These are phyloP conservation scores for Polyplosphaeria fusca DNA, from an alignment of 495 filamentous ascomycete genomes.

Conservation along the genomic window DNA sequence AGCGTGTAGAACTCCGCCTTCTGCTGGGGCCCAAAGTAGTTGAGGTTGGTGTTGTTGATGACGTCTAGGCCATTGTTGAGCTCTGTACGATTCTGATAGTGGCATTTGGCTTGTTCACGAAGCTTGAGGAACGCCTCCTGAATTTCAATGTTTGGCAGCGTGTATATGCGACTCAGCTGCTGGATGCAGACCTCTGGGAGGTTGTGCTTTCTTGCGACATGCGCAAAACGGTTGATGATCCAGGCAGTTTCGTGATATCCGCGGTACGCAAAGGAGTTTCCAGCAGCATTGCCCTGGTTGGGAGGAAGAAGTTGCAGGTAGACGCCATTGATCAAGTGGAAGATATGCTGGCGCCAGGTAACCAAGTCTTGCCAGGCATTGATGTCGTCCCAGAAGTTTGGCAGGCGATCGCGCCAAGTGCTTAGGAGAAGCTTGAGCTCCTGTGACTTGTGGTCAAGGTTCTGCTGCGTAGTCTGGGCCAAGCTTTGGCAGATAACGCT, in stretches of 20 bases:
- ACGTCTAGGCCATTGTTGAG: conserved; percentile 91
- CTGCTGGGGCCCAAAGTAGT: conserved; percentile 92
- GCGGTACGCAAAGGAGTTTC: conserved; percentile 91
- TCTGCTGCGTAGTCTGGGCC: conserved; percentile 72
- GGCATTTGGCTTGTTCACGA: conserved; percentile 94
- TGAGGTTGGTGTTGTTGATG: conserved; percentile 98
- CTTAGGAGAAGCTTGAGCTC: conserved; percentile 92
- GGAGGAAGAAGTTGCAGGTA: conserved; percentile 84
- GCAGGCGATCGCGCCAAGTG: conserved; percentile 92
- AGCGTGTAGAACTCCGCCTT: conserved; percentile 99
- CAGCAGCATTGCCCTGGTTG: conserved; percentile 70
- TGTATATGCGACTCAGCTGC: conserved; percentile 96
- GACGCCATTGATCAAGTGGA: conserved; percentile 90
- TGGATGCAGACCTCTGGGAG: conserved; percentile 95
- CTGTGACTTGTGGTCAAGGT: conserved; percentile 89
- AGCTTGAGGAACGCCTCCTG: conserved; percentile 98
- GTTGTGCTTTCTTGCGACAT: conserved; percentile 95
- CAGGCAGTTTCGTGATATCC: conserved; percentile 98
- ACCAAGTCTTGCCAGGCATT: conserved; percentile 98
- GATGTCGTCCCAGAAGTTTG: conserved; percentile 99
- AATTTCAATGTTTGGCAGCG: conserved; percentile 97
- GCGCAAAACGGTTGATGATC: conserved; percentile 99
- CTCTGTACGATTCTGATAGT: conserved; percentile 92
- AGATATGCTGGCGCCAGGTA: conserved; percentile 98
- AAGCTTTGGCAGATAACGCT: conserved; percentile 92